Base-by-base conservation (phyloP, 306 rosid genomes). In the Vicia faba region DNA sequence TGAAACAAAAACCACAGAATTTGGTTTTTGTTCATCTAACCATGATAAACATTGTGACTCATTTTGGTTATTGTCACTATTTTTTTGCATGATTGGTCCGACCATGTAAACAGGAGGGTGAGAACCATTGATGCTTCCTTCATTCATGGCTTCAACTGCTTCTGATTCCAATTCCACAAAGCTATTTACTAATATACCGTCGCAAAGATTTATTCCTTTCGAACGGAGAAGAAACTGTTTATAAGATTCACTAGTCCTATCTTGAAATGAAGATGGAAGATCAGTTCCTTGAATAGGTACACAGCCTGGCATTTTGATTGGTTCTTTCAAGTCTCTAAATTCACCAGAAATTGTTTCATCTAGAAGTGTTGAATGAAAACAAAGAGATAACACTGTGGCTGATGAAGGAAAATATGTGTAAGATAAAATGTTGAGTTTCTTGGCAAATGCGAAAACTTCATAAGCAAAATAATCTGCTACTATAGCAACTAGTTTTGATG, bases 161-260 rank as follows among this genome's bases (percentile, higher is more conserved):
- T 43, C 8, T 38, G 20, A 15, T 69, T 79, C 76, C 44, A 79
- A n/a, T 16, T 74, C 79, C 2, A 2, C n/a, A 56, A 74, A 74
- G 59, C 76, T 74, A 31, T 74, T 79, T 19, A 79, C 45, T 19
- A 79, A 0, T 5, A 79, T 0, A 8, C 83, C 83, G 45, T 79
- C 46, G 12, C 48, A 54, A 4, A 41, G 53, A 3, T 16, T 40
- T 3, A 71, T 6, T 5, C 45, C 70, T 36, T 39, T 14, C 3
- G 60, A 3, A 4, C 62, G 59, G 25, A 9, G 2, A 11, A 79
- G 64, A 38, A 63, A 69, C 26, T 25, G 38, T n/a, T 64, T 69
- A 69, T 79, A 79, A 31, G 11, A 18, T 11, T 67, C 44, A 14
- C 61, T 48, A 2, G 50, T 62, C 18, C 83, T 71, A 33, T 79